Base-by-base conservation (phyloP, 257 asterid genomes). In the Fraxinus quadrangulata region DNA sequence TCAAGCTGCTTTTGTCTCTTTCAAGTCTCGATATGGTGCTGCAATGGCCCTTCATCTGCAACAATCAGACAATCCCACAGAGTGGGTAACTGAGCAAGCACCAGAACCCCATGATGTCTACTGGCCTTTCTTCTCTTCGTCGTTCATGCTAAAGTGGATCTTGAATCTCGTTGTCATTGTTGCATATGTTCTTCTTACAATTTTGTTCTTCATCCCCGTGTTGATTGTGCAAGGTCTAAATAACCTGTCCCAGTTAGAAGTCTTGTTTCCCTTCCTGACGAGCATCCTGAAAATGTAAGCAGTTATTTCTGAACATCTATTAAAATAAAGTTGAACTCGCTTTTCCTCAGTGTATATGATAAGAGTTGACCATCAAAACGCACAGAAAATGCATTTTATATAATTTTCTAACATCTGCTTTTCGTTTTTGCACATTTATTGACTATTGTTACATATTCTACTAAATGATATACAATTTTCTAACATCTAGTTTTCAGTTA, bases 41-140 rank as follows among this genome's bases (percentile, higher is more conserved):
- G 96, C 94, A 78, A 56, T 87, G 79, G 97, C 84, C 78, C 74
- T 90, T 67, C 89, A 84, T 67, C 77, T 93, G 47, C 96, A 85
- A 85, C 99, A 93, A 81, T 94, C 93, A 69, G 75, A 87, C 33
- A 89, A 88, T 61, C 98, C 99, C 51, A 90, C 97, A 5, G 92
- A 93, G 82, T 96, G 99, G 99, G 84, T 87, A 39, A 88, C 97
- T 14, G 99, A 96, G 86, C 86, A 36, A 79, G 98, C 99, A 83
- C 99, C 98, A 40, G 92, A 88, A 82, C 99, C 99, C 67, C 84
- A 86, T 78, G 98, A 96, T 74, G 96, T 96, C 11, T 81, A 92
- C 78, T 92, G 99, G 99, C 97, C 98, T 67, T 93, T 96, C 89
- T 96, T 96, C 83, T 89, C 98, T 31, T 86, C 97, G 19, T 92